A percentile compares a stretch with the other conserved stretches of the same genome.
These are phyloP conservation scores for Rhizophora mangle DNA, from an alignment of 345 rosid species.

Conservation along the genomic window DNA sequence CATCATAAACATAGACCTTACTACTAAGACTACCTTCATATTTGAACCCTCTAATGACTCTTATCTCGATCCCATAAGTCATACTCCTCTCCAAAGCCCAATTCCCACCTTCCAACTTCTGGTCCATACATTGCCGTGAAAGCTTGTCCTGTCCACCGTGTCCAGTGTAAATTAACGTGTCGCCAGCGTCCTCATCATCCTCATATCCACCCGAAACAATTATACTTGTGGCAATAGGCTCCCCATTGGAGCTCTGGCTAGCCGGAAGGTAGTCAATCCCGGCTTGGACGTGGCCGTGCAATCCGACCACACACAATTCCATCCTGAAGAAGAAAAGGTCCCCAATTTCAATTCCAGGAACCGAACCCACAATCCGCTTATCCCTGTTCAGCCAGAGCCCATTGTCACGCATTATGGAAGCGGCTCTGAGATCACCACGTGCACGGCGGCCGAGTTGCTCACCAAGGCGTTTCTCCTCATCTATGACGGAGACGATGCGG, in stretches of 20 bases:
- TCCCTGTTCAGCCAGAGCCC: constrained; percentile 74
- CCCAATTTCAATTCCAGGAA: constrained; percentile 75
- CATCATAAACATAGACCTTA: constrained; percentile 85
- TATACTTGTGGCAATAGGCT: constrained; percentile 83
- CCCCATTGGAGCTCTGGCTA: constrained; percentile 64
- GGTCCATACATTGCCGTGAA: constrained; percentile 57
- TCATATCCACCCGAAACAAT: constrained; percentile 90
- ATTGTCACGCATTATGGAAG: constrained; percentile 50
- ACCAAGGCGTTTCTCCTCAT: not conserved
- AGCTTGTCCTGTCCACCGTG: constrained; percentile 86
- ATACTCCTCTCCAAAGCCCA: constrained; percentile 79
- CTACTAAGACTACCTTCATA: constrained; percentile 45
- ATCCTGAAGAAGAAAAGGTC: constrained; percentile 76
- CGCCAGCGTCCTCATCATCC: constrained; percentile 77
- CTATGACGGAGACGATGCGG: constrained; percentile 38
- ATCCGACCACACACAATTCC: constrained; percentile 77
- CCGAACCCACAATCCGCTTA: constrained; percentile 76
- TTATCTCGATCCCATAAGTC: constrained; percentile 68
- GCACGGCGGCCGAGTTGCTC: constrained; percentile 12
- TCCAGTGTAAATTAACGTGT: constrained; percentile 67
- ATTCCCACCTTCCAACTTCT: constrained; percentile 89
- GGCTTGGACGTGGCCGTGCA: constrained; percentile 81
- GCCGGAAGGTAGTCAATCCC: constrained; percentile 77
- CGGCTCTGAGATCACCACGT: constrained; percentile 32
- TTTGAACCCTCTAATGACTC: constrained; percentile 75